Conservation (phyloP, 768 basidiomycete species). For the Pulveroboletus ravenelii region DNA sequence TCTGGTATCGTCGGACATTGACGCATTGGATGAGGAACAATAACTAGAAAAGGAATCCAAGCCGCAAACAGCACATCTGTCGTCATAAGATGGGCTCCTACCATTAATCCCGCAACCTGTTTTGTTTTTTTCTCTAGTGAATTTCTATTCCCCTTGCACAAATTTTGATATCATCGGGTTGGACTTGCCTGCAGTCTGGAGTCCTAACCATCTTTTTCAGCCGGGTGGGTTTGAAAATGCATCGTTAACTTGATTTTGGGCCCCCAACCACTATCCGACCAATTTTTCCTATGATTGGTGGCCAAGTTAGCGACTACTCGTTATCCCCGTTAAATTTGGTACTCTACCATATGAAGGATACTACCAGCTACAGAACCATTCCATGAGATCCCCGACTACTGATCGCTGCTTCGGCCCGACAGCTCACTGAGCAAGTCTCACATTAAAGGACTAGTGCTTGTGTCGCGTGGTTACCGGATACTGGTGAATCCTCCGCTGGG, state of each 20-base stretch:
- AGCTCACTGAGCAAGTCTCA: too few species aligned
- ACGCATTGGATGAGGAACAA: conserved; percentile 5
- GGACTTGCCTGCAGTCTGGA: background rate
- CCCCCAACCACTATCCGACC: background rate
- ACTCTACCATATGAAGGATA: background rate
- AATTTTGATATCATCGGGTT: background rate
- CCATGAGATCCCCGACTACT: background rate
- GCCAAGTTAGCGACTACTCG: background rate
- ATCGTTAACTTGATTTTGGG: background rate
- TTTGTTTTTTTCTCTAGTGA: conserved; percentile 11
- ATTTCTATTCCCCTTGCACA: conserved; percentile 11
- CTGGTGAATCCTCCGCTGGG: background rate
- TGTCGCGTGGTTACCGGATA: background rate
- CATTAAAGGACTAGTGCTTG: too few species aligned
- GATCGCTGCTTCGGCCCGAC: background rate
- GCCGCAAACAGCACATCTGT: conserved; percentile 5
- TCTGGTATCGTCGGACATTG: background rate
- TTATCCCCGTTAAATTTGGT: background rate
- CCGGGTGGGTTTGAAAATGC: background rate
- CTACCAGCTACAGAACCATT: background rate
- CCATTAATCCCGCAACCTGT: conserved; percentile 20
- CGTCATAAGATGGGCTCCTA: conserved; percentile 16
- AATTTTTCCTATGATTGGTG: background rate
- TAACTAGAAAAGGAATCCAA: conserved; percentile 14
- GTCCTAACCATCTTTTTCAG: background rate